Conservation (phyloP, 129 eudicot species). For the Saussurea involucrata region DNA sequence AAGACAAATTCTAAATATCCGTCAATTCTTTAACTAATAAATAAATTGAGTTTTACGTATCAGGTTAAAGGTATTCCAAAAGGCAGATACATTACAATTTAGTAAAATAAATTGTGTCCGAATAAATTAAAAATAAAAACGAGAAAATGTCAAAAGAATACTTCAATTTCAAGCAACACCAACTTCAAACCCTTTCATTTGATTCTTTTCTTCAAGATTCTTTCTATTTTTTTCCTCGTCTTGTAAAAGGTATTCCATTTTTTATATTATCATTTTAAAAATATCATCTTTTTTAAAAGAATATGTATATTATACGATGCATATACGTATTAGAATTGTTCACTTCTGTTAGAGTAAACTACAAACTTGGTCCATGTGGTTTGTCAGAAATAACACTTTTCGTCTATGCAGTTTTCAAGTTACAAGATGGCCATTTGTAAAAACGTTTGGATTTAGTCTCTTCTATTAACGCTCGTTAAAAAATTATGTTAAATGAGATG, state of each 20-base stretch:
- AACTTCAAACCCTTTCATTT: slow-evolving; percentile 24
- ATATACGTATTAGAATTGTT: neutral
- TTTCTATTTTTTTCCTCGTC: neutral
- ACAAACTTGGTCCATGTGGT: too few species aligned
- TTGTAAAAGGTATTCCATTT: slow-evolving; percentile 17
- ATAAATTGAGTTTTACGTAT: neutral
- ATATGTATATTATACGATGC: neutral
- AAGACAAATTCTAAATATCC: neutral
- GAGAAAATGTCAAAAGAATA: slow-evolving; percentile 24
- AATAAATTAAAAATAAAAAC: slow-evolving; percentile 13
- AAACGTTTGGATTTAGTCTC: too few species aligned
- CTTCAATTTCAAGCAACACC: slow-evolving; percentile 39
- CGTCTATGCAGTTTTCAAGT: too few species aligned
- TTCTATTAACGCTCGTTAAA: too few species aligned
- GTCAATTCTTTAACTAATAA: neutral
- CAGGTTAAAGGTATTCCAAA: too few species aligned
- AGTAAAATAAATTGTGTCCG: neutral
- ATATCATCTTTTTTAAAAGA: slow-evolving; percentile 9
- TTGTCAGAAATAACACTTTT: too few species aligned
- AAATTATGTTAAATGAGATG: too few species aligned
- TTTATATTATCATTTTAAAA: slow-evolving; percentile 4
- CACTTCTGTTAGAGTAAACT: too few species aligned
- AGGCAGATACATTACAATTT: neutral
- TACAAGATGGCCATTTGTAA: too few species aligned
- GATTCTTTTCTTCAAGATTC: slow-evolving; percentile 28